Evolutionary conservation across 2,329 filamentous ascomycete species (phyloP).

Genomic region (Colletotrichum echinochloae): DNA sequence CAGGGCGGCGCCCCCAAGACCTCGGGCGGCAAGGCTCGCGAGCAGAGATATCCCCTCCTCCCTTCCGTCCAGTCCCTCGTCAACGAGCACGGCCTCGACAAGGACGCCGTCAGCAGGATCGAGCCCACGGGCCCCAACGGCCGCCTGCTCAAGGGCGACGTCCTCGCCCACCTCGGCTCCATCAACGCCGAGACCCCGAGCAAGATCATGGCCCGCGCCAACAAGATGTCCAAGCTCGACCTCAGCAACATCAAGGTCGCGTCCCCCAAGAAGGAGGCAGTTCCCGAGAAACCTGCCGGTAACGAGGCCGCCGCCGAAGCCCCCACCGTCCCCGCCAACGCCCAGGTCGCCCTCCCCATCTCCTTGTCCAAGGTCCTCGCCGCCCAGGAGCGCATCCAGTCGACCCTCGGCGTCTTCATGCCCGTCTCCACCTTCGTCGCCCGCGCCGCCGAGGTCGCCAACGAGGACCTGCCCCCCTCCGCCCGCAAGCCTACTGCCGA

Average conservation of each 20-base stretch:
- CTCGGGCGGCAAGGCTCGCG: constrained; percentile 63
- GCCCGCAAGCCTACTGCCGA: constrained; percentile 75
- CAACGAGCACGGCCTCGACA: constrained; percentile 80
- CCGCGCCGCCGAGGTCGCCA: constrained; percentile 87
- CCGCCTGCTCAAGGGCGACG: constrained; percentile 92
- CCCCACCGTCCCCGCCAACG: constrained; percentile 58
- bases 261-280: constrained; percentile 56
- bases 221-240: constrained; percentile 85
- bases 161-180: constrained; percentile 87
- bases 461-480: constrained; percentile 83
- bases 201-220: constrained; percentile 76
- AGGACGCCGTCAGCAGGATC: constrained; percentile 83
- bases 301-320: constrained; percentile 41
- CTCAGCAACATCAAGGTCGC: constrained; percentile 94
- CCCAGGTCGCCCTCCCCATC: constrained; percentile 78
- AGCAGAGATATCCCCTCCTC: constrained; percentile 78
- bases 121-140: constrained; percentile 88
- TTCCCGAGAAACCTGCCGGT: constrained; percentile 52
- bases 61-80: constrained; percentile 89
- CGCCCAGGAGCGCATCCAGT: constrained; percentile 83
- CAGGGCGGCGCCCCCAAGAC: constrained; percentile 51
- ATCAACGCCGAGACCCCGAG: constrained; percentile 80
- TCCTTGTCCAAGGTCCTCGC: constrained; percentile 83
- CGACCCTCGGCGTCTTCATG: constrained; percentile 81
- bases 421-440: constrained; percentile 89